These are phyloP conservation scores for Hericium alpestre DNA, from an alignment of 768 basidiomycete genomes.

Conservation along the genomic window DNA sequence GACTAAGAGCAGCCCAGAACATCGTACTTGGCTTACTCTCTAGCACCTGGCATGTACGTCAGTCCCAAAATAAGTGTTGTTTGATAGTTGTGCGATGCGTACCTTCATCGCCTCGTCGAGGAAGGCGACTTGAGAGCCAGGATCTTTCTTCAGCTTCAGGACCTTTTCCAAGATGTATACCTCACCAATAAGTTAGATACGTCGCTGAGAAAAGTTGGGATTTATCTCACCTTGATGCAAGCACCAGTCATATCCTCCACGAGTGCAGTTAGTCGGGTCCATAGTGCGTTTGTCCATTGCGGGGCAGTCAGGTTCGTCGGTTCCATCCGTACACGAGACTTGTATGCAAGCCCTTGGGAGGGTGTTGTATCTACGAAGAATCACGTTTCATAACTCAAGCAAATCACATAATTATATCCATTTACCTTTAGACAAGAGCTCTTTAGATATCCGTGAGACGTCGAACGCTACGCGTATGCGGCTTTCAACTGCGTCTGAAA, in stretches of 20 bases:
- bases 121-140: constrained; percentile 65
- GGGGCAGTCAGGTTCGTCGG: constrained; percentile 82
- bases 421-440: constrained; percentile 69
- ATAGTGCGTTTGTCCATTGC: constrained; percentile 75
- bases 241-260: constrained; percentile 84
- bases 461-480: constrained; percentile 82
- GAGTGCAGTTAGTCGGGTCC: constrained; percentile 70
- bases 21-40: constrained; percentile 86
- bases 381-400: constrained; percentile 11
- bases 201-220: not conserved
- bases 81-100: no score
- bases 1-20: constrained; percentile 82
- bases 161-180: constrained; percentile 96
- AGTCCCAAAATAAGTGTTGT: not conserved
- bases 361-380: constrained; percentile 16
- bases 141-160: constrained; percentile 78
- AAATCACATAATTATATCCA: not conserved
- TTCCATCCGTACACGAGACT: constrained; percentile 79
- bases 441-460: constrained; percentile 75
- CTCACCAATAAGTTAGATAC: constrained; percentile 26
- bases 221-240: constrained; percentile 67
- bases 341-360: constrained; percentile 47
- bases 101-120: constrained; percentile 93
- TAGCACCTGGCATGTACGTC: constrained; percentile 39
- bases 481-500: constrained; percentile 74